These are phyloP conservation scores for Neodidymelliopsis sp. DNA, from an alignment of 2,329 filamentous ascomycete species.

Conservation along the genomic window DNA sequence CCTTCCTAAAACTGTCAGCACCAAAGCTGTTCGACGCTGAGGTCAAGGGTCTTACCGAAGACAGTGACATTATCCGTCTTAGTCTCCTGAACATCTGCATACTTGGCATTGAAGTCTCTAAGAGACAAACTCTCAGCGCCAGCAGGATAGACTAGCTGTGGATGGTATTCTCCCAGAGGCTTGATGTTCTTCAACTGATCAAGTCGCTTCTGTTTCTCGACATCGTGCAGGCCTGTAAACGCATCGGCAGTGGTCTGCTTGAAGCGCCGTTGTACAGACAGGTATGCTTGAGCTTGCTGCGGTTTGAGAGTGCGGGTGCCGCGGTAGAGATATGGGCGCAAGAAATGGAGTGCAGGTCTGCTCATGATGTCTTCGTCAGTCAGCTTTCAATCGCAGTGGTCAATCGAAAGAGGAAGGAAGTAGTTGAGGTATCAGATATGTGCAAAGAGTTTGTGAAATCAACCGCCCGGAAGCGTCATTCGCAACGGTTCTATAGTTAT, in stretches of 20 bases:
- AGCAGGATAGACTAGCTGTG: slow-evolving; percentile 51
- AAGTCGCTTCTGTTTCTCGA: slow-evolving; percentile 61
- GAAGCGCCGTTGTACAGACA: slow-evolving; percentile 48
- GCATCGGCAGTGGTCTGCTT: slow-evolving; percentile 30
- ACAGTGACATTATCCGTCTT: slow-evolving; percentile 42
- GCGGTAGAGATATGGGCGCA: slow-evolving; percentile 64
- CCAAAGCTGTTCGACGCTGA: not conserved
- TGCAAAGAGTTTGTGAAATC: slow-evolving; percentile 54
- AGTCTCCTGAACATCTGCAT: slow-evolving; percentile 37
- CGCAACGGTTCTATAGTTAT: slow-evolving; percentile 69
- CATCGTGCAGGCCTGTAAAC: slow-evolving; percentile 49
- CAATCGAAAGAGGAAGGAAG: not conserved
- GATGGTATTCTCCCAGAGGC: slow-evolving; percentile 63
- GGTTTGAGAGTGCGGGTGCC: slow-evolving; percentile 48
- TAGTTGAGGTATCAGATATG: slow-evolving; percentile 43
- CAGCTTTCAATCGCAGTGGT: slow-evolving; percentile 36
- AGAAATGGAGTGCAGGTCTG: slow-evolving; percentile 57
- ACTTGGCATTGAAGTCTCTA: slow-evolving; percentile 41
- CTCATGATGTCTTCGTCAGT: slow-evolving; percentile 55
- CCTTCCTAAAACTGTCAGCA: slow-evolving; percentile 66
- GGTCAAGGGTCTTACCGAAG: slow-evolving; percentile 38
- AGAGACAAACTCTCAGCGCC: slow-evolving; percentile 31
- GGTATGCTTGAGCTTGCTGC: slow-evolving; percentile 61
- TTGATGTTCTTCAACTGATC: slow-evolving; percentile 61
- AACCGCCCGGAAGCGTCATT: slow-evolving; percentile 65